Conservation (phyloP, 805 yeast genomes). For the Soucietia sequanensis region DNA sequence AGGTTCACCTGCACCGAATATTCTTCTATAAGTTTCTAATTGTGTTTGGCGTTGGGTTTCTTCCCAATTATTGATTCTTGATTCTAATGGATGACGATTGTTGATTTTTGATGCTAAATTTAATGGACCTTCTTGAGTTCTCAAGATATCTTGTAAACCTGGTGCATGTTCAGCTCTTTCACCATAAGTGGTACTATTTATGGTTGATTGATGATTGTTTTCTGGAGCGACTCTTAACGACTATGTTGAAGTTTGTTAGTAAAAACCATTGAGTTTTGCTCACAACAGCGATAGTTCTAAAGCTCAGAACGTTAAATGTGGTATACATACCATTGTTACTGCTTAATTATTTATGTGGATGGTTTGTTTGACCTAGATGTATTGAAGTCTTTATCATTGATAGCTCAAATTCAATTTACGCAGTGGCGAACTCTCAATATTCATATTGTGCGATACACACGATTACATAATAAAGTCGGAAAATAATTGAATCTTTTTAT, state of each 20-base stretch:
- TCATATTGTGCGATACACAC: too few species aligned
- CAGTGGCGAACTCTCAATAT: too few species aligned
- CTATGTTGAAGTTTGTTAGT: too few species aligned
- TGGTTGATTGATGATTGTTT: conserved; percentile 40
- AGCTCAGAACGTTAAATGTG: background rate
- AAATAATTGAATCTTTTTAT: too few species aligned
- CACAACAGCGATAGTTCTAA: too few species aligned
- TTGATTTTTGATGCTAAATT: conserved; percentile 61
- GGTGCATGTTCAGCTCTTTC: conserved; percentile 65
- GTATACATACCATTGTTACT: conserved; percentile 6
- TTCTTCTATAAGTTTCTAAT: conserved; percentile 74
- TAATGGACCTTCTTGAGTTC: conserved; percentile 64
- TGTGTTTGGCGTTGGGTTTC: conserved; percentile 65
- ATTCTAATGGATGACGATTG: conserved; percentile 83
- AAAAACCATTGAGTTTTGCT: too few species aligned
- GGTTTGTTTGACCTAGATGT: background rate
- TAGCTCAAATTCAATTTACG: too few species aligned
- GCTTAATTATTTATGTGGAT: too few species aligned
- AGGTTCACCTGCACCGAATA: conserved; percentile 93
- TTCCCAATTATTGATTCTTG: conserved; percentile 78
- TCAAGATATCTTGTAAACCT: conserved; percentile 65
- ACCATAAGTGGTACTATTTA: conserved; percentile 52
- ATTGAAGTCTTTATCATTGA: too few species aligned
- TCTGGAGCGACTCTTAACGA: conserved; percentile 58
- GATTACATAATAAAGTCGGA: too few species aligned